Evolutionary conservation across 164 flowering plant species (phyloP), one percentile per base, ranked within the genome.

Genomic region (Protea cynaroides): DNA sequence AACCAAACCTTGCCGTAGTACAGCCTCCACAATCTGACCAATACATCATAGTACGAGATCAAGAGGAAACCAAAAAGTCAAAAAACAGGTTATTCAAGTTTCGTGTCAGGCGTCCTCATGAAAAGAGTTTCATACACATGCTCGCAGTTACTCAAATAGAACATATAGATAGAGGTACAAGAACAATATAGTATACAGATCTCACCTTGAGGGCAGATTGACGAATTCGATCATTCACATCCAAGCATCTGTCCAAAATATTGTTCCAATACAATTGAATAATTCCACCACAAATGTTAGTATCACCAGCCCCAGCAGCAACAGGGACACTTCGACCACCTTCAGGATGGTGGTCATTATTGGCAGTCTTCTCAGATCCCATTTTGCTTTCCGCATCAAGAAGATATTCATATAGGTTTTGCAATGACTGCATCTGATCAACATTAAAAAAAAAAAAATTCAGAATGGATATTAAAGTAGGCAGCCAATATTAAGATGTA

Each of bases 251-350:
- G 10, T 71, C 92, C 70, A 94, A 74, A 58, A 94, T 83, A 61
- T 63, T 70, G 62, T 83, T 80, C 99, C 99, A 94, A 67, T 89
- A 91, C 68, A 94, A 70, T 67, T 91, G 99, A 62, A 94, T 71
- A 66, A 91, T 91, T 63, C 97, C 96, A 17, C 99, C 99, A 78
- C 97, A 94, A 5, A 91, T 86, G 75, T 94, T 94, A 43, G 96
- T 86, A 75, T 94, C 99, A 68, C 97, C 97, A 18, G 99, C 97
- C 67, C 99, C 97, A 7, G 97, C 96, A 81, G 97, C 97, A 73
- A 89, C 95, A 59, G 99, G 96, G 25, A 91, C 96, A 72, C 67
- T 71, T 1, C 77, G 73, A 49, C 83, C 84, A 66, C 75, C 83
- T 43, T 52, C 75, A 44, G 88, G 36, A 74, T 66, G 29, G 47